Base-by-base conservation (phyloP, 345 rosid genomes). In the Chamaenerion angustifolium region DNA sequence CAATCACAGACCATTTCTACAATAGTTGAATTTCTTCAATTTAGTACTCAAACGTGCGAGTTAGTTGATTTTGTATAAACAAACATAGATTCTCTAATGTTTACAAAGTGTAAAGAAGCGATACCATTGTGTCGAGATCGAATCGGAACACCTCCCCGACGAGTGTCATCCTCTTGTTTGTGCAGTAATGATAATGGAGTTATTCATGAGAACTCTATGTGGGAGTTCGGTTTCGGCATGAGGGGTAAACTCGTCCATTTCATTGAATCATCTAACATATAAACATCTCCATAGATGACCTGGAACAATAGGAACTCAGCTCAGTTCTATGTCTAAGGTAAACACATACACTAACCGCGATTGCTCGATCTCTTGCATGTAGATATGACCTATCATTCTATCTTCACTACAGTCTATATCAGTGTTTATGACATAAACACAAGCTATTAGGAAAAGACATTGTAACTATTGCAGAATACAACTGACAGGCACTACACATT, bases 1-100 rank as follows among this genome's bases (percentile, higher is more conserved):
- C 93, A 3, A 80, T 73, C 67, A 84, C 87, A 4, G 97, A 75
- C 95, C 95, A 89, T 19, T 66, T 74, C 97, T 88, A 85, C 56
- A 65, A 51, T 59, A 19, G 10, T 4, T 47, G 49, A 49, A 17
- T 21, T 21, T 21, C 3, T 21, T 21, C 25, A 21, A 21, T 21
- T 21, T 21, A 21, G 25, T 21, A 21, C 25, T 21, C 25, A 21
- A 21, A 48, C 40, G 0, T 16, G 5, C 8, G 10, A 31, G 1
- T 5, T 31, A 31, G 3, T 31, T 31, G 6, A 31, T 31, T n/a
- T 8, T 31, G 7, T 31, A 31, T 31, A 31, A 7, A 31, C 37
- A 5, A 31, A 31, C 37, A 23, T 23, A 23, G 3, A 2, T 5
- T 2, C 27, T 5, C 2, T 5, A 2, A 23, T 2, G 5, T 23